Conservation (phyloP, 495 filamentous ascomycete species). For the Xylaria scruposa region DNA sequence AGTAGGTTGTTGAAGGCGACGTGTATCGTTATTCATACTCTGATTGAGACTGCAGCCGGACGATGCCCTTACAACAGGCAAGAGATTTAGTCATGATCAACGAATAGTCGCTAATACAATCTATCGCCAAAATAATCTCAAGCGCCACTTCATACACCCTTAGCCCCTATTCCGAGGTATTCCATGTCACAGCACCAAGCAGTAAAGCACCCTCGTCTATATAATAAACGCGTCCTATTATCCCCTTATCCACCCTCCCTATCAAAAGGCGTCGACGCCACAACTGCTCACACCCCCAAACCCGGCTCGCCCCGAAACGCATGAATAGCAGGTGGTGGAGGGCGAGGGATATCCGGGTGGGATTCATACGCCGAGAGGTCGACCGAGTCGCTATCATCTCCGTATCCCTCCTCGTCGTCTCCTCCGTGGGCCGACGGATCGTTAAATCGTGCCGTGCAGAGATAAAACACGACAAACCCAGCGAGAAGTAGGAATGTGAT, state of each 20-base stretch:
- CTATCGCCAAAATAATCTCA: no score
- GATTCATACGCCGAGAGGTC: neutral
- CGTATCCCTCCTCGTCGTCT: neutral
- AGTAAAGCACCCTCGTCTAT: no score
- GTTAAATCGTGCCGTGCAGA: neutral
- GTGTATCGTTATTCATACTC: no score
- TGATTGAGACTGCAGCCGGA: no score
- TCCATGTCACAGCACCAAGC: neutral
- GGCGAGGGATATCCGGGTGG: neutral
- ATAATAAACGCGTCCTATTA: neutral
- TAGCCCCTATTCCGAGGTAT: neutral
- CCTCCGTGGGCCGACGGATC: neutral
- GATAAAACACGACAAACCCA: neutral
- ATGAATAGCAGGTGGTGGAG: neutral
- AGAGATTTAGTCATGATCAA: no score
- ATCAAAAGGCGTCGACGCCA: neutral
- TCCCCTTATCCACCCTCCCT: neutral
- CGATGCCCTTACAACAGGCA: neutral
- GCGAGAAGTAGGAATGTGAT: neutral
- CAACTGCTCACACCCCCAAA: neutral
- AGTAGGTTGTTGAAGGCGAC: no score
- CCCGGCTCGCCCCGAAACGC: conserved; percentile 12
- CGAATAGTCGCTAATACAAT: no score
- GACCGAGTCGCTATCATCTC: neutral
- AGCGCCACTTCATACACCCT: no score